Evolutionary conservation across 2,329 filamentous ascomycete species (phyloP), one percentile per base, ranked within the genome.

Genomic region (Albifimbria verrucaria): DNA sequence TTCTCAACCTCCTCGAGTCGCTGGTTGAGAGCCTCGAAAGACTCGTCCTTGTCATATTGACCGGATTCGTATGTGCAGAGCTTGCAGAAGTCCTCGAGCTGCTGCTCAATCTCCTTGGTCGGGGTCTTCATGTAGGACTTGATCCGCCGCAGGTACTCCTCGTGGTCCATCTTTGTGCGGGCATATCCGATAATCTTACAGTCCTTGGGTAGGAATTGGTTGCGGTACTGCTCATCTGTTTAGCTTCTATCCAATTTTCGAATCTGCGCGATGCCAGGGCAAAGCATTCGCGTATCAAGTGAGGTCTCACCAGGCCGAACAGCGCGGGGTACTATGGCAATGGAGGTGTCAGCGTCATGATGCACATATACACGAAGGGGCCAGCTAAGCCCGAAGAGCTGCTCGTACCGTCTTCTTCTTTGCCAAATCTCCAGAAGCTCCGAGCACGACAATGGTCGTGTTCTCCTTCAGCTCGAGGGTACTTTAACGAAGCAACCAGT

Each of bases 61-160:
- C 94, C 94, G n/a, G 92, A 90, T 49, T 99, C 80, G 69, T 99
- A 99, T 68, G 90, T 86, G 82, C 93, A 97, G 65, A 93, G 79
- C 57, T 83, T 78, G 77, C 86, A 88, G 77, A 99, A 99, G 55
- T 94, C 88, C 57, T 94, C 85, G 55, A 99, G 82, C 73, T 97
- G 92, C 76, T 96, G 88, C 79, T 99, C 92, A 63, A 95, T 87
- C 65, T 97, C 94, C 80, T 96, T 96, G 63, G 93, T 97, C 17
- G 94, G 94, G 17, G 92, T 94, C 84, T 99, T 97, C 80, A 99
- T 99, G 79, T 97, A 95, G 56, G 92, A 96, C 77, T 89, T 93
- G 75, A 99, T 92, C 63, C 94, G 86, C 77, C 88, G 90, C 70
- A 97, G 82, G 79, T 90, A 97, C 74, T 99, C 94, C 59, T 91